Evolutionary conservation across 768 basidiomycete genomes (phyloP), one percentile per base, ranked within the genome.

Genomic region (Leccinum incarnatum): DNA sequence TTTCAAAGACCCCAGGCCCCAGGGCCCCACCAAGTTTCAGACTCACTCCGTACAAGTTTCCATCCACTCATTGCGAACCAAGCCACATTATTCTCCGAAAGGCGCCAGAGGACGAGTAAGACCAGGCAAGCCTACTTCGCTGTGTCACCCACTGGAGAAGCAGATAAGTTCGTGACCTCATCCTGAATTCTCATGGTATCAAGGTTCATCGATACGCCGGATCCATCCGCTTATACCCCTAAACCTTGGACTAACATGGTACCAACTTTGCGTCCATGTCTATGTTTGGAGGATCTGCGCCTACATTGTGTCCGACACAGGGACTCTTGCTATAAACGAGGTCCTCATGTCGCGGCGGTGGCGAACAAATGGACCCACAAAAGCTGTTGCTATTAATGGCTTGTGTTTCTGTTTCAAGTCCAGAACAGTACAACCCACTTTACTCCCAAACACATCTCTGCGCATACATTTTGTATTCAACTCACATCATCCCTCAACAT

Each of bases 191-290:
- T 21, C 30, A 51, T 56, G 52, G 23, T 61, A 69, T 68, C 67
- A 61, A 58, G 64, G 62, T 69, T 64, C 56, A 57, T 59, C 47
- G 51, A 60, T 58, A 55, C 30, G 30, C 30, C 19, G 17, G 54
- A 29, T 4, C 8, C 17, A 14, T 54, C 57, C 36, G 5, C 23
- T 25, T 36, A 37, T 32, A 12, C 42, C 57, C 30, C 4, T 32
- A 32, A 29, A 40, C 47, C 17, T 32, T 61, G 19, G 50, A 54
- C 47, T 29, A 55, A 62, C 37, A 54, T 54, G 60, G 68, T 60
- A 37, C 23, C 32, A 42, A 36, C 53, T 63, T 70, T 69, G 66
- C 68, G 68, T 37, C 36, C 55, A 61, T 63, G 56, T n/a, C 66
- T 45, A 56, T 59, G 36, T 65, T 58, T 62, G 68, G 58, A 56